Evolutionary conservation across 768 basidiomycete genomes (phyloP).

Genomic region (Rhodotorula babjevae): DNA sequence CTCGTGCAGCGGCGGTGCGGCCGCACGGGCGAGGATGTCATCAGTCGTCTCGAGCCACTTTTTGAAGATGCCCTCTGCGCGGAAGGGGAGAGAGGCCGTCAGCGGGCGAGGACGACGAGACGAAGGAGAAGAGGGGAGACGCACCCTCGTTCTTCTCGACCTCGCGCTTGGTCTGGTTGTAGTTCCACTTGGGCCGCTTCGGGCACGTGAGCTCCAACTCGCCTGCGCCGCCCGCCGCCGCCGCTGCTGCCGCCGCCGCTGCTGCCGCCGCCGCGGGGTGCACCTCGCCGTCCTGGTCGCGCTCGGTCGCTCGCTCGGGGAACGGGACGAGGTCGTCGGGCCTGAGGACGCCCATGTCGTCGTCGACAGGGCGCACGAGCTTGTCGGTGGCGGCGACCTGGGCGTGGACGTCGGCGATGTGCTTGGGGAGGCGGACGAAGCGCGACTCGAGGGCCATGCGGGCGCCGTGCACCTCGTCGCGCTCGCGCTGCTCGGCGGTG

Average conservation of each 20-base stretch:
- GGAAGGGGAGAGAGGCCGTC: neutral
- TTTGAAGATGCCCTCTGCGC: constrained; percentile 63
- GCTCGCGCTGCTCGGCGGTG: constrained; percentile 24
- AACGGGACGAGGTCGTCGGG: neutral
- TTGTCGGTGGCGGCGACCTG: constrained; percentile 16
- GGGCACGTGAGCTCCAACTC: constrained; percentile 53
- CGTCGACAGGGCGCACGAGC: constrained; percentile 43
- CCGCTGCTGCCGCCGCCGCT: too few species aligned
- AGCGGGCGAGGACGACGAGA: neutral
- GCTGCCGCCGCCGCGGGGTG: neutral
- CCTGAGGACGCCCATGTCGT: constrained; percentile 34
- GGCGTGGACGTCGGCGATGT: constrained; percentile 34
- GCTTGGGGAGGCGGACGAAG: constrained; percentile 37
- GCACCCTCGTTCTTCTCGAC: constrained; percentile 73
- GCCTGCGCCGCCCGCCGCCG: too few species aligned
- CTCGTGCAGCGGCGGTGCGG: constrained; percentile 41
- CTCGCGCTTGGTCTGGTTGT: constrained; percentile 46
- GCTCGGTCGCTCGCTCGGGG: neutral
- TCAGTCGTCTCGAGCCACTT: constrained; percentile 73
- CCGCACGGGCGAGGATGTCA: constrained; percentile 56
- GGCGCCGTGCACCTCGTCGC: constrained; percentile 21
- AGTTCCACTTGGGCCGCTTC: constrained; percentile 77
- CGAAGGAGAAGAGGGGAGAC: too few species aligned
- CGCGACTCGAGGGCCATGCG: constrained; percentile 37
- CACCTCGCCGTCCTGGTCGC: constrained; percentile 30